Conservation (phyloP, 2,329 filamentous ascomycete genomes). For the Rhexocercosporidium sp. region DNA sequence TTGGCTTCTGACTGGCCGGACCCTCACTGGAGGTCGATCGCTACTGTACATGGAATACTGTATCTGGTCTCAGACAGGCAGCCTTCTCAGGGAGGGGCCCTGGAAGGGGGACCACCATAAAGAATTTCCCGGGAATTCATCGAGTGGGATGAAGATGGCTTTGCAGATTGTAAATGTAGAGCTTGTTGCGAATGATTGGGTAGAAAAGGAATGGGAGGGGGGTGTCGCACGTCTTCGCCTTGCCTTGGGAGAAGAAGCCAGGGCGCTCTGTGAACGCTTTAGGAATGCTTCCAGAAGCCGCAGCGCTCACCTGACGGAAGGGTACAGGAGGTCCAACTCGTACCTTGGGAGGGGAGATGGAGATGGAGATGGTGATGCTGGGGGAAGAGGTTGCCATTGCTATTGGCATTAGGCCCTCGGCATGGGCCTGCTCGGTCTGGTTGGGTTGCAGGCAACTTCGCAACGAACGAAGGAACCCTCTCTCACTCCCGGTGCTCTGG, state of each 20-base stretch:
- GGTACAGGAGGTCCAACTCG: neutral
- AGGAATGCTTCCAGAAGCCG: conserved; percentile 16
- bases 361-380: no score
- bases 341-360: no score
- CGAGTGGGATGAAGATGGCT: neutral
- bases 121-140: neutral
- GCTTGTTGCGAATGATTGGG: neutral
- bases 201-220: neutral
- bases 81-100: neutral
- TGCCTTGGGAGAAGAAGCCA: neutral
- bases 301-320: neutral
- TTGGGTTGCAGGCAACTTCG: neutral
- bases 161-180: neutral
- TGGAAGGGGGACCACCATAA: neutral
- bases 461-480: no score
- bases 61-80: neutral
- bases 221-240: neutral
- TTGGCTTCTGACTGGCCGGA: neutral
- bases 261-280: conserved; percentile 1
- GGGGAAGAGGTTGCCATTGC: neutral
- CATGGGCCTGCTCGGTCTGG: neutral
- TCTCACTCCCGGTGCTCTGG: neutral
- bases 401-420: neutral
- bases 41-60: neutral
- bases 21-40: neutral